Evolutionary conservation across 129 eudicot genomes (phyloP), one percentile per base, ranked within the genome.

Genomic region (Smallanthus sonchifolius): DNA sequence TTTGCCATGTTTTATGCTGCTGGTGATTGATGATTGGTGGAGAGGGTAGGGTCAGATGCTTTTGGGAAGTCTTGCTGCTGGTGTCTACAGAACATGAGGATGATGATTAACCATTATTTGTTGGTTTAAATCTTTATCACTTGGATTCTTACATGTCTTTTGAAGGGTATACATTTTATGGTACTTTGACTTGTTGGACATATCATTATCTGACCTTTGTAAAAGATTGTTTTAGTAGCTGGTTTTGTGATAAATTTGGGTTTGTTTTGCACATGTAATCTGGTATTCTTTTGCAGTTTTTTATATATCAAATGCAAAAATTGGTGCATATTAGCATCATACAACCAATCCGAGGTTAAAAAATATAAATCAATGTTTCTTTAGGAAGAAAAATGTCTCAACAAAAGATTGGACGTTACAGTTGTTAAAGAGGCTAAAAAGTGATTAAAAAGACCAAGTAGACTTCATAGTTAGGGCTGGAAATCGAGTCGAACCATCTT

Each of bases 401-500:
- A 51, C 7, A 66, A 52, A 32, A 24, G 17, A 40, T 36, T 15
- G 3, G 17, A 39, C n/a, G 34, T 39, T 65, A 66, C 65, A 75
- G 32, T 65, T 4, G n/a, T 14, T n/a, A 10, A 48, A 36, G 51
- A 37, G 13, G 24, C 28, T 63, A 2, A 57, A 44, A 68, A 11
- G 11, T 17, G 67, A 72, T 86, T 79, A 93, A 34, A 93, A 73
- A 10, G 92, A 89, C 91, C 98, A 93, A 74, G 76, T 81, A 44
- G 97, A 90, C 74, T 91, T 85, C 68, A 86, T 36, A 81, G 82
- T 78, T 4, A 91, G 62, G 5, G 91, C 96, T 1, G 98, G 98
- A 79, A 94, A 81, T 65, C 75, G 85, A 30, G 81, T 56, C 5
- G 74, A 57, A 55, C 97, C 87, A 45, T 91, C 89, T 68, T 80